Base-by-base conservation (phyloP, 805 yeast species). In the Zygoascus bituminiphila region DNA sequence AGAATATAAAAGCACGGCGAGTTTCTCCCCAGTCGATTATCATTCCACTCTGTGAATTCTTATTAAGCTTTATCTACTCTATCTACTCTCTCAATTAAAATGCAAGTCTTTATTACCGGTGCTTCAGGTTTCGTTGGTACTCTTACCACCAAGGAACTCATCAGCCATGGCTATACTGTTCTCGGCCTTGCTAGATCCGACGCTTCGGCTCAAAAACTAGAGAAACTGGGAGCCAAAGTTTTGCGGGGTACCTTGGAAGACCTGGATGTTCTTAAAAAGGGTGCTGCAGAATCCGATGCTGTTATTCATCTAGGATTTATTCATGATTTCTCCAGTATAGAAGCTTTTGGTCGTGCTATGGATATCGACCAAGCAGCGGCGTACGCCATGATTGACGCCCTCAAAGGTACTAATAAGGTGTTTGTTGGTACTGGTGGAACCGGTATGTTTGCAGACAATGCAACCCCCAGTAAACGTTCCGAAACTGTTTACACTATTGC, bases 91-190 rank as follows among this genome's bases (percentile, higher is more conserved):
- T n/a, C n/a, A 4, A 29, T 7, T 15, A 29, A 12, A 29, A 29
- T 29, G 33, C 33, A 29, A 12, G 33, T 36, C 23, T 66, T 74
- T 33, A 70, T 75, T 12, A 67, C 79, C 4, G 79, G 80, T 4
- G 77, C 77, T 2, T 65, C 72, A 9, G 80, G 80, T 7, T 76
- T 69, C 54, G 72, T 76, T 53, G 79, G 78, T 38, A 73, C 72
- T 51, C 76, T 72, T 51, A 60, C 71, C 25, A 64, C 74, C 42
- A 64, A 70, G 49, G 60, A 61, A 37, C 66, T 75, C 47, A 54
- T 75, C n/a, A 60, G 61, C 26, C 62, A 62, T 26, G 70, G 66
- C 8, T 68, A 71, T 54, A 48, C 55, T 3, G 78, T 75, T 8
- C 43, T 35, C 2, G 44, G 44, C 8, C 26, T 41, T 9, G 35